These are phyloP conservation scores for Phytophthora kernoviae DNA, from an alignment of 352 stramenopile species.

Conservation along the genomic window DNA sequence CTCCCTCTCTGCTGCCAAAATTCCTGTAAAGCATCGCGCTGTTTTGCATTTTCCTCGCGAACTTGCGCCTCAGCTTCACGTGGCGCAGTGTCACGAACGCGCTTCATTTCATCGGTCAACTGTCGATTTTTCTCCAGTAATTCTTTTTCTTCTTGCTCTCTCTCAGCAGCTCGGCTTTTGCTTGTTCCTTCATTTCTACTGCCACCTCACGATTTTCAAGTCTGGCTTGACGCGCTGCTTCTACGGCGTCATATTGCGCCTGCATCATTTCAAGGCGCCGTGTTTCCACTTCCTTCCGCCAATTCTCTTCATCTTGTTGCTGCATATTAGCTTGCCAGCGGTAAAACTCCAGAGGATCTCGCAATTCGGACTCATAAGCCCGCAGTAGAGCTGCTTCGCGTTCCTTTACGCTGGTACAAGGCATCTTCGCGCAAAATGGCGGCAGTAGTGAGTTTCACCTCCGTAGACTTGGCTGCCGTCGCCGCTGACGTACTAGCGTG, in stretches of 20 bases:
- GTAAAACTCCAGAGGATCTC: slow-evolving; percentile 92
- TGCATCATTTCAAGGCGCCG: slow-evolving; percentile 86
- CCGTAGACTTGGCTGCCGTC: slow-evolving; percentile 23
- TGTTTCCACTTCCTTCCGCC: slow-evolving; percentile 71
- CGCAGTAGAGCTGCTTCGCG: slow-evolving; percentile 87
- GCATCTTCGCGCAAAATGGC: slow-evolving; percentile 93
- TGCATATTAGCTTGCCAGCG: slow-evolving; percentile 89
- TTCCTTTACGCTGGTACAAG: slow-evolving; percentile 90
- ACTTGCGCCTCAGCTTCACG: slow-evolving; percentile 74
- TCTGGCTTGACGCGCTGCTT: slow-evolving; percentile 63
- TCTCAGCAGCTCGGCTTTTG: slow-evolving; percentile 71
- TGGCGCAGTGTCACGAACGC: slow-evolving; percentile 79
- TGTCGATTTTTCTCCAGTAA: slow-evolving; percentile 60
- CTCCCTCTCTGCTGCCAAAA: slow-evolving; percentile 67
- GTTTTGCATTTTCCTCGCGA: slow-evolving; percentile 58
- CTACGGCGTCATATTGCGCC: slow-evolving; percentile 79
- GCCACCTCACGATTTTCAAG: slow-evolving; percentile 87
- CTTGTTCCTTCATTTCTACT: slow-evolving; percentile 75
- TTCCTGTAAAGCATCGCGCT: slow-evolving; percentile 68
- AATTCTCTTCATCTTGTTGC: slow-evolving; percentile 74
- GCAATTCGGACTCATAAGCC: slow-evolving; percentile 90
- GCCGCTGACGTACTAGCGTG: slow-evolving; percentile 35
- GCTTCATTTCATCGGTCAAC: slow-evolving; percentile 70
- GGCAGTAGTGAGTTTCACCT: slow-evolving; percentile 88
- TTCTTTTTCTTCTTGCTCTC: slow-evolving; percentile 58